Base-by-base conservation (phyloP, 805 yeast genomes). In the Brettanomyces nanus region DNA sequence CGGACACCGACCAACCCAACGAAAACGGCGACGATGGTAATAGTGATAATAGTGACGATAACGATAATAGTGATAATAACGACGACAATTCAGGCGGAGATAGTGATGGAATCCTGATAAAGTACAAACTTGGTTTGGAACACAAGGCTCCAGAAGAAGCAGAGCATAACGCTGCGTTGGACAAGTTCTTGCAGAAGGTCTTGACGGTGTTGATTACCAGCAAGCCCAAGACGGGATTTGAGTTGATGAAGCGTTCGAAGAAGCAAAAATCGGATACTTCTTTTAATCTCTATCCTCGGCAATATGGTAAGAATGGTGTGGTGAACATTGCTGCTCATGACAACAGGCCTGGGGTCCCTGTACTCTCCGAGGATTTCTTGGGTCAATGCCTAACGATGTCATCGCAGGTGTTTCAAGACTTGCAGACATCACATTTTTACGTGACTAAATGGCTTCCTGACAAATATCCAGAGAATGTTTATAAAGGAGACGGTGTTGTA, bases 401-500 rank as follows among this genome's bases (percentile, higher is more conserved):
- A 13, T 54, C 56, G 2, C 58, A 55, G 0, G 73, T 77, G 48
- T 57, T 74, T 25, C 42, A 47, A 1, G 61, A 63, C 26, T 59
- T 80, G 64, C 61, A 54, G 21, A 45, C 46, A 15, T 66, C 78
- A 4, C 87, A 80, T 21, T 33, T 33, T 29, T 33, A 33, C 20
- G 36, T 23, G 14, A 33, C 36, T 17, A 19, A 23, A 18, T 25
- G 28, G 36, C 20, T 33, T n/a, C 36, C 36, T n/a, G 26, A 41
- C 14, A 10, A 13, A 11, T 40, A 38, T 28, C 21, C 38, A 6
- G 67, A 61, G 30, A 49, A 52, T 13, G 45, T 69, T 10, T 73
- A 71, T 49, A 19, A 40, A 5, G 77, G 80, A 1, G 62, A 69
- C 40, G 90, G 89, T 6, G 75, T 80, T 20, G 80, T 81, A 0